Evolutionary conservation across 176 grass and related monocot species (phyloP).

Genomic region (Pontederia crassipes): DNA sequence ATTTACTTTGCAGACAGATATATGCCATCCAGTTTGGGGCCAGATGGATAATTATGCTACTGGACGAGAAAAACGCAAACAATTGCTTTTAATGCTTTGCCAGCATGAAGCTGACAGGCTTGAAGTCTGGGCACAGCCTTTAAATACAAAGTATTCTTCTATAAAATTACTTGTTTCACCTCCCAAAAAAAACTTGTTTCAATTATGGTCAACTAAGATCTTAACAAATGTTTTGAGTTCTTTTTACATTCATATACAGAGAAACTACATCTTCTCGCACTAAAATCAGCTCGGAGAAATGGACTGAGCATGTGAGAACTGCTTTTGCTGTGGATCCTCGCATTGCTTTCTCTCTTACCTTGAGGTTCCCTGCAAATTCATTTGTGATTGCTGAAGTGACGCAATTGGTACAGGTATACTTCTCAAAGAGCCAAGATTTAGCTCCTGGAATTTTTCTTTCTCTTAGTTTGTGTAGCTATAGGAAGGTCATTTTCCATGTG

Average conservation of each 20-base stretch:
- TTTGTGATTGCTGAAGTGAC: conserved; percentile 59
- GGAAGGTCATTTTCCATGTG: too few species aligned
- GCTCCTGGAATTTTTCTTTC: background rate
- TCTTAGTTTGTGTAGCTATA: background rate
- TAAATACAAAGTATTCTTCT: conserved; percentile 78
- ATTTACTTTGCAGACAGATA: conserved; percentile 44
- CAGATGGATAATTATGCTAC: conserved; percentile 61
- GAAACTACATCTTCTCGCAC: conserved; percentile 55
- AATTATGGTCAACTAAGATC: conserved; percentile 6
- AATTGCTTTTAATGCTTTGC: conserved; percentile 77
- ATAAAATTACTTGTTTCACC: conserved; percentile 10
- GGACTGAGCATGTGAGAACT: conserved; percentile 84
- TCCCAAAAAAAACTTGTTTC: background rate
- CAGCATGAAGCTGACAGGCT: conserved; percentile 95
- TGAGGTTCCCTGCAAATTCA: conserved; percentile 82
- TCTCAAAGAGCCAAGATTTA: conserved; percentile 13
- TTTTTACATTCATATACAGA: conserved; percentile 36
- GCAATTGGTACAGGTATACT: conserved; percentile 84
- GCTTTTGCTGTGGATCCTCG: conserved; percentile 91
- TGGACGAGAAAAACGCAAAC: conserved; percentile 73
- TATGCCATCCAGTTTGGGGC: conserved; percentile 86
- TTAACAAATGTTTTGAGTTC: conserved; percentile 13
- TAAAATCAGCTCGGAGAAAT: conserved; percentile 91
- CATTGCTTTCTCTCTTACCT: conserved; percentile 55
- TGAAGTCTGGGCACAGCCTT: conserved; percentile 94